Percentiles rank a stretch among this genome's conserved stretches.
phyloP scores from a whole-genome alignment of 768 basidiomycete genomes.

The Pisolithus tinctorius region DNA sequence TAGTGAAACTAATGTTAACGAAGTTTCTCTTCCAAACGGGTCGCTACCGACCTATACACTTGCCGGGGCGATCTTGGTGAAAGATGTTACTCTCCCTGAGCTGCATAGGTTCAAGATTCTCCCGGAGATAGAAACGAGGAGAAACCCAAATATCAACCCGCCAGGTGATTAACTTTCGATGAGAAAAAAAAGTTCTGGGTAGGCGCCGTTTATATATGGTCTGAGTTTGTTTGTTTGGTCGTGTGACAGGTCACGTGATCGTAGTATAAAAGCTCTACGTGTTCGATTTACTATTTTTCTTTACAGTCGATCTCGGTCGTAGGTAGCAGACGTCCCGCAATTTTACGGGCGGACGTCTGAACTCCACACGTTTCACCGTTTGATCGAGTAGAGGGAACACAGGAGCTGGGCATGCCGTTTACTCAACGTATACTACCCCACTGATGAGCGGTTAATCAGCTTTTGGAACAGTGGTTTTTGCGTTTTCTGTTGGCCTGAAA shows the following conservation, averaged over 20 bases:
- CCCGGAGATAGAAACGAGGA: conserved; percentile 26
- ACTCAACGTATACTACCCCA: conserved; percentile 30
- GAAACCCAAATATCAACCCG: conserved; percentile 67
- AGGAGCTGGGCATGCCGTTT: conserved; percentile 70
- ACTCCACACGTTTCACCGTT: conserved; percentile 12
- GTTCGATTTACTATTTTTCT: conserved; percentile 7
- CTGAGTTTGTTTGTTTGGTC: conserved; percentile 29
- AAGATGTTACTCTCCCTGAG: conserved; percentile 53
- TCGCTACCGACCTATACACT: conserved; percentile 40
- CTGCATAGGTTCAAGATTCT: conserved; percentile 48
- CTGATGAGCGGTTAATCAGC: conserved; percentile 67
- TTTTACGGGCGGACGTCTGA: conserved; percentile 14
- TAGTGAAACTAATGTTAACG: not conserved
- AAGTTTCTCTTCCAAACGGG: conserved; percentile 58
- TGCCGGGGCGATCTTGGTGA: conserved; percentile 63
- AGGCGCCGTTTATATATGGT: conserved; percentile 5
- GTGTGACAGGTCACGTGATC: conserved; percentile 39
- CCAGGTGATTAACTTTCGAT: conserved; percentile 68
- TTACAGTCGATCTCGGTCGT: conserved; percentile 38
- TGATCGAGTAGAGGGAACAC: conserved; percentile 46
- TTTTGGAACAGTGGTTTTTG: conserved; percentile 38
- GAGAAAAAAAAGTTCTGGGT: conserved; percentile 4
- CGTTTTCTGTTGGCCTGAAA: not conserved
- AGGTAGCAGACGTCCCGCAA: conserved; percentile 25
- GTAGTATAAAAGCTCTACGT: conserved; percentile 21